Conservation (phyloP, 345 rosid species). For the Linum tenue region DNA sequence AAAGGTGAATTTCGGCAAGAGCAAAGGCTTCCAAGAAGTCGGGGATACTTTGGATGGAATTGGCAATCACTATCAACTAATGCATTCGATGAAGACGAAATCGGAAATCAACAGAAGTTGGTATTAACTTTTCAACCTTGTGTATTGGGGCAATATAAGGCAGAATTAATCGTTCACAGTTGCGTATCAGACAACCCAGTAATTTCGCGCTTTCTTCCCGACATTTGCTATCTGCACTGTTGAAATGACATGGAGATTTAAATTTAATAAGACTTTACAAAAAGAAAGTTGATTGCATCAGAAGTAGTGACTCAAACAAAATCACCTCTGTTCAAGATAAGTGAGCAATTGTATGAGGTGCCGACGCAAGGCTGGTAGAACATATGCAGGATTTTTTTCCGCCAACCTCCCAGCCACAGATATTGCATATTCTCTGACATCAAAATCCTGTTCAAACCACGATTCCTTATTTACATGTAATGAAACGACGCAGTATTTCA, state of each 20-base stretch:
- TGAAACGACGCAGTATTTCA: neutral
- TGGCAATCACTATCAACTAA: neutral
- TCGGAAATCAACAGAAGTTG: neutral
- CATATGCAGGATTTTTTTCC: constrained; percentile 97
- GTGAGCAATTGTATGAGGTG: constrained; percentile 95
- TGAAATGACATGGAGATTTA: constrained; percentile 37
- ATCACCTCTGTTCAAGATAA: constrained; percentile 87
- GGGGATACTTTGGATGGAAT: neutral
- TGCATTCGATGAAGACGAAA: neutral
- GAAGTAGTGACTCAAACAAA: constrained; percentile 6
- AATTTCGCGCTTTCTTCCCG: constrained; percentile 96
- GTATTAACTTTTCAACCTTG: constrained; percentile 43
- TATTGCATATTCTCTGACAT: constrained; percentile 88
- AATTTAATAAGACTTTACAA: constrained; percentile 15
- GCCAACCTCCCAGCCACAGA: constrained; percentile 93
- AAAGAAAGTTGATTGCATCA: neutral
- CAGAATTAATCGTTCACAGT: constrained; percentile 78
- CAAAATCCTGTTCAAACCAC: constrained; percentile 61
- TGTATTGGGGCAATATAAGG: constrained; percentile 94
- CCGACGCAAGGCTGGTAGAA: constrained; percentile 99
- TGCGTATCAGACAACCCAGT: constrained; percentile 94
- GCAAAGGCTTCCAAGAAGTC: too few species aligned
- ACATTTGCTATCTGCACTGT: constrained; percentile 98
- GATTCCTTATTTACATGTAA: constrained; percentile 14
- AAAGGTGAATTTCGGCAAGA: too few species aligned